Base-by-base conservation (phyloP, 2,329 filamentous ascomycete genomes). In the Aspergillus sp. region DNA sequence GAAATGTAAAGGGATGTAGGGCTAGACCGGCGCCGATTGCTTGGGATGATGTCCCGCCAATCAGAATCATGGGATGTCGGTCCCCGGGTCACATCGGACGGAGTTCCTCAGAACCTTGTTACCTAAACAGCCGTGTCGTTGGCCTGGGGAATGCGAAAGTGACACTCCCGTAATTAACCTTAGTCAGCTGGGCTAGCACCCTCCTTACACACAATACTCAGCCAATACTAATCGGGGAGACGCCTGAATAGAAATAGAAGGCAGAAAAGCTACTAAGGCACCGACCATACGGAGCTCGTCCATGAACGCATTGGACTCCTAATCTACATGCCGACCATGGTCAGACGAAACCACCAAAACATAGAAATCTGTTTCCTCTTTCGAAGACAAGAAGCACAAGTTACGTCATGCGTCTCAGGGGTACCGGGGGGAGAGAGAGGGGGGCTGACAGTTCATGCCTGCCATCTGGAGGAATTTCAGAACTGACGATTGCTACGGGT, bases 21-120 rank as follows among this genome's bases (percentile, higher is more conserved):
- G 55, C 45, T 43, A 28, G n/a, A 55, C 48, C 47, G 23, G 13
- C 30, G 15, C 43, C 39, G 45, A 62, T 63, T 61, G 52, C 51
- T 47, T 55, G 62, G 59, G 38, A 41, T 8, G 3, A 1, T 8
- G 5, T 15, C 36, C 62, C 60, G 56, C 62, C 62, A 63, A 64
- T 63, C 53, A 63, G n/a, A 32, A 25, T 3, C 2, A 23, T 15
- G 25, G 45, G 30, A 60, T 39, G 36, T 39, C n/a, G n/a, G 10
- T 15, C 32, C 17, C 38, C 53, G 39, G 49, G 25, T 48, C 53
- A 50, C 53, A 47, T 55, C 60, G 58, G 57, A 60, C 60, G 60
- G 60, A 53, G 54, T 58, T 60, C 60, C 41, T 54, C 54, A 59
- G 59, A 60, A 63, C 45, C 52, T 59, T 57, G 58, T 60, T 60